Evolutionary conservation across 2,329 filamentous ascomycete genomes (phyloP), one percentile per base, ranked within the genome.

Genomic region (Fusarium staphyleae): DNA sequence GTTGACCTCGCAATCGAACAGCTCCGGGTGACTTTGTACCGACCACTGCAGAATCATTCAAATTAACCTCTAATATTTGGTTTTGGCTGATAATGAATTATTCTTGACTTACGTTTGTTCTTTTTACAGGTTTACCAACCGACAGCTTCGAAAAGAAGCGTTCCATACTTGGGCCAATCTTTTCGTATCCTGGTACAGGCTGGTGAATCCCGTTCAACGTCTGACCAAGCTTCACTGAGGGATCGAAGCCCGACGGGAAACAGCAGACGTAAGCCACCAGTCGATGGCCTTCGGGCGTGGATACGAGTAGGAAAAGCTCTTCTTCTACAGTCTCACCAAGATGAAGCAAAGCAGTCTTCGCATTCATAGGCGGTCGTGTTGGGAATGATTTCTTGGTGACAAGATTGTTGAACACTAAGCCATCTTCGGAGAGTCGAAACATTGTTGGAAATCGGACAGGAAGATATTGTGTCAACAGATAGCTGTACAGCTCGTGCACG

Each of bases 161-260:
- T 66, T 85, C 81, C 80, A 85, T 83, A 52, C 80, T 83, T 0
- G 71, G 63, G 0, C 77, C 80, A 22, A 85, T 83, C 69, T 79
- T 83, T 13, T 81, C 77, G 48, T 83, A 84, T 1, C 73, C 72
- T 0, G 82, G 82, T 30, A 85, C 82, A 0, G 57, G 57, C 11
- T 49, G 40, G 49, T 85, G 82, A 79, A 84, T 79, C 10, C 80
- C 79, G 14, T 65, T 70, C n/a, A 84, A 67, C n/a, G 74, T 55
- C 56, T 75, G 73, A 3, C 78, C 80, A 29, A 84, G 67, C 67
- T 84, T 83, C 4, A 66, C 40, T 1, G 75, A 70, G 0, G 81
- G 79, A 35, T 82, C 76, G 47, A 83, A 84, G 0, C 80, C 81
- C 1, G 76, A 72, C 0, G 81, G 78, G 46, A 80, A 81, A 57